phyloP scores from a whole-genome alignment of 495 filamentous ascomycete species.

The Penicillium angulare region DNA sequence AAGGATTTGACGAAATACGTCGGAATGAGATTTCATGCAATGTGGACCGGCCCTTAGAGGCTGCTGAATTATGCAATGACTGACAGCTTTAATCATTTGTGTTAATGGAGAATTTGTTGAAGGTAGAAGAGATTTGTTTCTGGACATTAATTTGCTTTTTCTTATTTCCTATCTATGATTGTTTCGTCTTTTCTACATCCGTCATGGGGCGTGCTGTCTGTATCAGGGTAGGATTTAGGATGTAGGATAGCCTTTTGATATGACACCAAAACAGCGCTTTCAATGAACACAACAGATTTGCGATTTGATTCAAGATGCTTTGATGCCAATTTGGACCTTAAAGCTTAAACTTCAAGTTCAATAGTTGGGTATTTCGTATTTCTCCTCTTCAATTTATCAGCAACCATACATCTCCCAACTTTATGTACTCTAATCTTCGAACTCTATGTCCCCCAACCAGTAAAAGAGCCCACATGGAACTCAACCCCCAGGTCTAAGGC shows the following conservation, averaged over 20 bases:
- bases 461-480: too few relatives aligned
- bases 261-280: not conserved
- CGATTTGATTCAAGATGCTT: too few relatives aligned
- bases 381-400: too few relatives aligned
- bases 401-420: too few relatives aligned
- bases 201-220: not conserved
- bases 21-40: conserved; percentile 12
- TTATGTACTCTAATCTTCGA: not conserved
- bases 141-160: conserved; percentile 8
- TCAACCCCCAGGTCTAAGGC: too few relatives aligned
- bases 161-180: conserved; percentile 6
- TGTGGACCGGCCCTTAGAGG: conserved; percentile 5
- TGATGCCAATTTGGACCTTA: not conserved
- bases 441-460: not conserved
- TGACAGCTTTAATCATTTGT: conserved; percentile 1
- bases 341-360: not conserved
- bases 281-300: not conserved
- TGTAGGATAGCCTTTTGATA: not conserved
- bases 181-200: not conserved
- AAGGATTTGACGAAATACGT: conserved; percentile 14
- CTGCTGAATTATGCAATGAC: conserved; percentile 1
- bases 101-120: not conserved
- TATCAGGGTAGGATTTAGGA: not conserved
- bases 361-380: not conserved
- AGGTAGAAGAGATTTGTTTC: not conserved